Evolutionary conservation across 1,284 basidiomycete species (phyloP).

Genomic region (Cryptococcus sp.): DNA sequence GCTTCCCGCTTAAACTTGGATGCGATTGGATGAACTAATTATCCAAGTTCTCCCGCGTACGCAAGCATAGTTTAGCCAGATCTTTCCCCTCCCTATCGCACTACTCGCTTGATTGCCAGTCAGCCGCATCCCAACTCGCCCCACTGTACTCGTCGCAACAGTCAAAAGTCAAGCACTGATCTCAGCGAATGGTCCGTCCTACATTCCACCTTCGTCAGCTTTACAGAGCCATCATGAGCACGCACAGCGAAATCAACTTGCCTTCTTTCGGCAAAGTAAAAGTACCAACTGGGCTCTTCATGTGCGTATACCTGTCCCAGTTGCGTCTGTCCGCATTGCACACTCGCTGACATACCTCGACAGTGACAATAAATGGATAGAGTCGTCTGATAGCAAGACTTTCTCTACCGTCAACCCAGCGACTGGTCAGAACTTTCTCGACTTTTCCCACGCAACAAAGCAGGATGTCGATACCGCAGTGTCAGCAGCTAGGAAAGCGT

Average conservation of each 20-base stretch:
- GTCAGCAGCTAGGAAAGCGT: conserved; percentile 74
- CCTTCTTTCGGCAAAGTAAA: not conserved
- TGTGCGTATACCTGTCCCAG: not conserved
- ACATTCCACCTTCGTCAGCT: no score
- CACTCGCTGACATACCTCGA: conserved; percentile 10
- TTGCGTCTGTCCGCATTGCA: conserved; percentile 57
- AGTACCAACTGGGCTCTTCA: conserved; percentile 1
- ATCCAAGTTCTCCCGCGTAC: no score
- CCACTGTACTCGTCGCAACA: no score
- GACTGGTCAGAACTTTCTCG: conserved; percentile 56
- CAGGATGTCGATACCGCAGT: conserved; percentile 82
- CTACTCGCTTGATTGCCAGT: no score
- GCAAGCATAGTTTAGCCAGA: no score
- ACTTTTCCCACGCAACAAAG: conserved; percentile 37
- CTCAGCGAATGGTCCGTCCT: no score
- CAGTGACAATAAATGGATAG: conserved; percentile 44
- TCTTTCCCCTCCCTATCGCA: no score
- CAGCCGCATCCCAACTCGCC: no score
- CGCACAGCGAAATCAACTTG: not conserved
- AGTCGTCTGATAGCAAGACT: conserved; percentile 28
- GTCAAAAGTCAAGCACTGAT: no score
- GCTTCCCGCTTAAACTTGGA: no score
- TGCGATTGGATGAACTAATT: no score
- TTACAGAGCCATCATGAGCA: not conserved
- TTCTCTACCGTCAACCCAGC: conserved; percentile 55